A percentile compares a stretch with the other conserved stretches of the same genome.
Conservation (phyloP, 768 basidiomycete species). For the Hericium erinaceus region DNA sequence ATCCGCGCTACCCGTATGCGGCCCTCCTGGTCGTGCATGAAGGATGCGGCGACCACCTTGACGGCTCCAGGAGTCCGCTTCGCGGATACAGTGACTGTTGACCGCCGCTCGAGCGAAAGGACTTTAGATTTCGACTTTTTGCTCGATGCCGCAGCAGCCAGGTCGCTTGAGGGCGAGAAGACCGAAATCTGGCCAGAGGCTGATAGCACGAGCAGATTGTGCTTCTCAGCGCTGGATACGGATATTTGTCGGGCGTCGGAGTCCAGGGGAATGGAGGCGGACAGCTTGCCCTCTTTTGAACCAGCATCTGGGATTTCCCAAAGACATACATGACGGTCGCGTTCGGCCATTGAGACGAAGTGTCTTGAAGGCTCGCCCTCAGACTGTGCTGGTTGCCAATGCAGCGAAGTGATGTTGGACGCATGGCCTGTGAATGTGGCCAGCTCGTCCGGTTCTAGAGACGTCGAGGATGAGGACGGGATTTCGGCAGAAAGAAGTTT, state of each 20-base stretch:
- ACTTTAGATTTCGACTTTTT: constrained; percentile 37
- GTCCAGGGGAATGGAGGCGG: constrained; percentile 55
- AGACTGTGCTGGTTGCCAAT: constrained; percentile 37
- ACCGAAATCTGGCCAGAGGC: constrained; percentile 51
- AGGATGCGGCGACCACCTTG: constrained; percentile 38
- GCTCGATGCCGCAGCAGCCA: constrained; percentile 29
- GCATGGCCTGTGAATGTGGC: constrained; percentile 60
- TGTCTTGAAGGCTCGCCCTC: constrained; percentile 28
- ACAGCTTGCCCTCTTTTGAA: constrained; percentile 38
- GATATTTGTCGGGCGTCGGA: constrained; percentile 44
- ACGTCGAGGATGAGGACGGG: constrained; percentile 20
- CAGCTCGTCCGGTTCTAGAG: constrained; percentile 35
- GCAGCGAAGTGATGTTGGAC: constrained; percentile 40
- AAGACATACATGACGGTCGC: constrained; percentile 51
- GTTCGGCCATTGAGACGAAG: constrained; percentile 54
- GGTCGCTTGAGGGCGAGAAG: constrained; percentile 42
- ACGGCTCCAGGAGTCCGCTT: constrained; percentile 28
- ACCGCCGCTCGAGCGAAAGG: constrained; percentile 42
- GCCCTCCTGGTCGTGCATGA: constrained; percentile 32
- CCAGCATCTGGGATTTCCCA: constrained; percentile 44
- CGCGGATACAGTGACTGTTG: constrained; percentile 33
- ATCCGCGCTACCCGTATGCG: constrained; percentile 45
- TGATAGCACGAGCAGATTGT: constrained; percentile 44
- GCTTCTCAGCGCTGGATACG: constrained; percentile 21
- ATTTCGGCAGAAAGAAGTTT: constrained; percentile 34